Conservation (phyloP, 2,329 filamentous ascomycete species). For the Colletotrichum phormii region DNA sequence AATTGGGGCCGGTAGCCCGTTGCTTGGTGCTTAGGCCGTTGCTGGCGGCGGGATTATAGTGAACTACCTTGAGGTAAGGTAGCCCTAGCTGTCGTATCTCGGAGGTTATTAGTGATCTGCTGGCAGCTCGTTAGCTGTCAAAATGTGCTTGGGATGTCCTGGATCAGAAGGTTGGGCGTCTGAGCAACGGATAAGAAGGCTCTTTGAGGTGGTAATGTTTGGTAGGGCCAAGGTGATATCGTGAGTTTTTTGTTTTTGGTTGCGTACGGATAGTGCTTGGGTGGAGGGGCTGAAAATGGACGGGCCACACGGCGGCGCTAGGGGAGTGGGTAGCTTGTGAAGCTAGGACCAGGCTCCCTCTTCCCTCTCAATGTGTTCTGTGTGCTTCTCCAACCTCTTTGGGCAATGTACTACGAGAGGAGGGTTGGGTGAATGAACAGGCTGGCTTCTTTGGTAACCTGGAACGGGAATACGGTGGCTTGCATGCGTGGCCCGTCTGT, state of each 20-base stretch:
- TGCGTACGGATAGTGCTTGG: background rate
- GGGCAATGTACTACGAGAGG: background rate
- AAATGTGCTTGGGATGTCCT: background rate
- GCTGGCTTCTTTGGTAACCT: background rate
- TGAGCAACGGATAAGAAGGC: background rate
- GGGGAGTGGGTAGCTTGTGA: background rate
- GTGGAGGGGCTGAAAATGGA: constrained; percentile 18
- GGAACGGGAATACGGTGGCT: background rate
- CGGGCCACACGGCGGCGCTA: constrained; percentile 4
- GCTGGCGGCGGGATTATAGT: background rate
- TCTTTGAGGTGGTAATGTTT: background rate
- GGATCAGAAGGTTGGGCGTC: background rate
- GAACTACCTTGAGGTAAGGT: background rate
- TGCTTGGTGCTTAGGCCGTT: too few relatives aligned
- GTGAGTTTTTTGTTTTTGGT: background rate
- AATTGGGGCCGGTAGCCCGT: background rate
- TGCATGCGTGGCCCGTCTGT: background rate
- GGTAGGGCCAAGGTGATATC: background rate
- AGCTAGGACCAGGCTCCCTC: constrained; percentile 23
- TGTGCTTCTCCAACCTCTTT: background rate
- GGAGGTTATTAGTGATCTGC: background rate
- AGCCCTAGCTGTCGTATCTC: too few relatives aligned
- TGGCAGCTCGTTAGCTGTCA: background rate
- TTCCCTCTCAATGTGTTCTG: background rate
- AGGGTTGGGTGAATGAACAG: background rate